Percentiles rank a stretch among this genome's conserved stretches.
phyloP scores from a whole-genome alignment of 2,329 filamentous ascomycete genomes.

The Fusarium chaquense region DNA sequence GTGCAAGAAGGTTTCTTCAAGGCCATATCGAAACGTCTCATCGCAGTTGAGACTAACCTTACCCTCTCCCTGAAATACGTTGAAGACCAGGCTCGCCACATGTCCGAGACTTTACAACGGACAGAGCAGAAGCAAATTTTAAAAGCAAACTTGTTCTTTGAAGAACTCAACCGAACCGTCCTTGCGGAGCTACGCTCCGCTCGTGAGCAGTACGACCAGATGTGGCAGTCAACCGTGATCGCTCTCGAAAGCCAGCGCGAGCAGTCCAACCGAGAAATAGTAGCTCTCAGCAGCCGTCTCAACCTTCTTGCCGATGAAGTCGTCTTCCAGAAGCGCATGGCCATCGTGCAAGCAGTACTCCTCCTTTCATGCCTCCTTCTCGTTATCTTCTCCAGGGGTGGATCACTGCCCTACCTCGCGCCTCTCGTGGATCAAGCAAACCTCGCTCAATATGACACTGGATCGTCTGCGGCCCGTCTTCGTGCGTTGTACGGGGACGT shows the following conservation, averaged over 20 bases:
- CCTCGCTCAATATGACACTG: conserved; percentile 38
- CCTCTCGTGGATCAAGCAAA: conserved; percentile 48
- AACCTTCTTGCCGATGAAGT: conserved; percentile 95
- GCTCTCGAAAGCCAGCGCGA: conserved; percentile 91
- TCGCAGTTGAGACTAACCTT: conserved; percentile 91
- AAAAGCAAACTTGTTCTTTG: conserved; percentile 85
- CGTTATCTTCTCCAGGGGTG: conserved; percentile 79
- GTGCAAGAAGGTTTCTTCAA: conserved; percentile 99
- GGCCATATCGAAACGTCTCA: conserved; percentile 90
- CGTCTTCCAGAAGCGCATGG: conserved; percentile 88
- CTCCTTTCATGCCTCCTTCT: conserved; percentile 88
- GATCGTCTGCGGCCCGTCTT: conserved; percentile 32
- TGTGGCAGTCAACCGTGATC: conserved; percentile 95
- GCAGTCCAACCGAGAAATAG: conserved; percentile 83
- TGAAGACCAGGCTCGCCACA: conserved; percentile 91
- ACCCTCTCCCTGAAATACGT: conserved; percentile 95
- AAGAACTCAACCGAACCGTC: conserved; percentile 88
- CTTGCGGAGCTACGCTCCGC: conserved; percentile 82
- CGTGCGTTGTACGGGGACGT: conserved; percentile 32
- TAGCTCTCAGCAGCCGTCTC: conserved; percentile 82
- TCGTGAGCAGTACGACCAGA: conserved; percentile 89
- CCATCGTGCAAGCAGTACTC: conserved; percentile 89
- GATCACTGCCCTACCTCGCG: conserved; percentile 53
- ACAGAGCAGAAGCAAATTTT: conserved; percentile 88
- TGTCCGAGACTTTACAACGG: conserved; percentile 86